Evolutionary conservation across 176 grass and related monocot species (phyloP), one percentile per base, ranked within the genome.

Genomic region (Ananas comosus): DNA sequence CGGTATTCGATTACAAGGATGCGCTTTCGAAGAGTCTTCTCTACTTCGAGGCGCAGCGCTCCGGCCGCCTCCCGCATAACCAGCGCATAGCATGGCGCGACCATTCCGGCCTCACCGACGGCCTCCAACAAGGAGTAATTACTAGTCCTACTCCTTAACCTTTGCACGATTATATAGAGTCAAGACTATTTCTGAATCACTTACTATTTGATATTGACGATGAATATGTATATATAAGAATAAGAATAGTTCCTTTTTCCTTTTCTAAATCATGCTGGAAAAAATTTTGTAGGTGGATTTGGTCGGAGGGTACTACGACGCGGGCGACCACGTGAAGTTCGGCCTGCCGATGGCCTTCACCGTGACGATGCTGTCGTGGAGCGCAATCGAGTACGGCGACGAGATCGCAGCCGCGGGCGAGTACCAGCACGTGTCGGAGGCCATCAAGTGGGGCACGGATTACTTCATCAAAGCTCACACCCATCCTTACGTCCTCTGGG

Each of bases 401-500:
- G 87, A 88, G 59, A 82, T 96, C 66, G 70, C 51, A 24, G 76
- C 70, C 13, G 87, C 84, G 51, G 87, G 81, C 4, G 84, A 96
- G 84, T 85, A 81, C 79, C 56, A 65, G 0, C 91, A 91, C 85
- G 22, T 79, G 33, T 78, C 90, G n/a, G 84, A 96, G 79, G 91
- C 91, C 16, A 96, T 96, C 81, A 96, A 96, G 70, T 96, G 91
- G 91, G 91, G 91, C 64, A 91, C 91, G 16, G 91, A 96, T 83
- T 96, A 91, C 84, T 96, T 96, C 79, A 72, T 96, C 84, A 96
- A 96, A 80, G 91, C 91, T 64, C 91, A 96, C 74, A 96, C 91
- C 24, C 75, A 91, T 64, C 91, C 91, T 0, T 64, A 75, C 82
- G 83, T 96, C 69, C 86, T 91, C 83, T 96, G 91, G 91, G 91